Evolutionary conservation across 2,329 filamentous ascomycete species (phyloP), one percentile per base, ranked within the genome.

Genomic region (Ophiostoma quercus): DNA sequence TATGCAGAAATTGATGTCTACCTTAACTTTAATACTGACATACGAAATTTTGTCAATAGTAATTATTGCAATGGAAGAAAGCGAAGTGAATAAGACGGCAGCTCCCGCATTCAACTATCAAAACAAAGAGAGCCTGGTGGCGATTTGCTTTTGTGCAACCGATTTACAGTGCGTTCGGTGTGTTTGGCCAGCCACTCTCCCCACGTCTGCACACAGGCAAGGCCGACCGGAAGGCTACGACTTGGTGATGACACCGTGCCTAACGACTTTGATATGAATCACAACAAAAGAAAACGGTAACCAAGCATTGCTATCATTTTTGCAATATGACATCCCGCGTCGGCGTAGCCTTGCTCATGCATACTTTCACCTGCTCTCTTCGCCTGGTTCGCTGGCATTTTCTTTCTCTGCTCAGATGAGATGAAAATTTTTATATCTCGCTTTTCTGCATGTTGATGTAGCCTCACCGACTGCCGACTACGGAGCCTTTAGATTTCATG

Each of bases 381-480:
- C 12, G 4, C 9, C 22, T 57, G 51, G 51, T 57, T 57, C n/a
- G 51, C n/a, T 16, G 11, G 51, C 22, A 11, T 25, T 25, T 34
- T n/a, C 1, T 37, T 34, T 63, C 60, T 7, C n/a, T 34, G 60
- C 60, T 63, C 60, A 22, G 32, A 63, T 63, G 60, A 63, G 29
- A 3, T n/a, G 16, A 63, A 63, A 63, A 19, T 11, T 63, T 63
- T 63, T 37, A n/a, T 37, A 37, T 63, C 14, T 37, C 29, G 29
- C 60, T 63, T 19, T n/a, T 16, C 5, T 63, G 32, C 57, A n/a
- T 29, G 11, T 14, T 32, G 7, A 32, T 16, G 57, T 16, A 63
- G 60, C 60, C 60, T 63, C 60, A 37, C 60, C 32, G 60, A 63
- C 62, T 22, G 34, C 62, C 62, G 62, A 65, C 62, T 39, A 29